Evolutionary conservation across 352 stramenopile genomes (phyloP).

Genomic region (Phytopythium cucurbitacearum): DNA sequence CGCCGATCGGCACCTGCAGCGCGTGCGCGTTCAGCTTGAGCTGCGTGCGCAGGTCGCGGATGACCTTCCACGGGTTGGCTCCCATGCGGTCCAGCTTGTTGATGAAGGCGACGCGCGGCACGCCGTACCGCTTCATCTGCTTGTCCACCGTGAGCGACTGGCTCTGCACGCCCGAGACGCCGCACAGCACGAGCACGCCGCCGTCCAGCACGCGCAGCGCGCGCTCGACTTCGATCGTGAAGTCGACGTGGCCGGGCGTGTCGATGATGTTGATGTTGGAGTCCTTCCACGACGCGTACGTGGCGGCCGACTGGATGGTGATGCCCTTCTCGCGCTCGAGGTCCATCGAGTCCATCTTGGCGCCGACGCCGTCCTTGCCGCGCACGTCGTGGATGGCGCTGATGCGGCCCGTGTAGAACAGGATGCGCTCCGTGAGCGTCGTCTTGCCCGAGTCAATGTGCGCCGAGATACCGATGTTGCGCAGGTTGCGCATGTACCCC

Average conservation of each 20-base stretch:
- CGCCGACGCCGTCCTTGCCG: constrained; percentile 97
- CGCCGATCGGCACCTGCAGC: constrained; percentile 97
- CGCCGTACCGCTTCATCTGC: constrained; percentile 99
- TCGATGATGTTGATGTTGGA: constrained; percentile 99
- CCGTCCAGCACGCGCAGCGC: constrained; percentile 98
- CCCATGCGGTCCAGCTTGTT: constrained; percentile 99
- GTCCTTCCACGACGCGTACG: constrained; percentile 95
- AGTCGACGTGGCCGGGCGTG: constrained; percentile 99
- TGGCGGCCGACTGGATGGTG: constrained; percentile 99
- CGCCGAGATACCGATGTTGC: constrained; percentile 96
- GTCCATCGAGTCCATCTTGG: constrained; percentile 99
- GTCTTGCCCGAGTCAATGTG: constrained; percentile 99
- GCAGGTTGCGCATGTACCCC: constrained; percentile 81
- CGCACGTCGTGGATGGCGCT: constrained; percentile 95
- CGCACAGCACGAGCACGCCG: constrained; percentile 93
- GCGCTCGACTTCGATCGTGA: constrained; percentile 98
- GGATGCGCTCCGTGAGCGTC: constrained; percentile 98
- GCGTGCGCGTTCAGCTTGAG: constrained; percentile 96
- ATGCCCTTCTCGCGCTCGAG: constrained; percentile 99
- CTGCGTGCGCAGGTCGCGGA: constrained; percentile 93
- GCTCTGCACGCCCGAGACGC: constrained; percentile 94
- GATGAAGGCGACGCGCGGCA: constrained; percentile 98
- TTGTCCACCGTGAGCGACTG: constrained; percentile 99
- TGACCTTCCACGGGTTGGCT: constrained; percentile 94
- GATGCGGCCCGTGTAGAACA: constrained; percentile 99